Base-by-base conservation (phyloP, 805 yeast genomes). In the Yamadazyma endophytica region DNA sequence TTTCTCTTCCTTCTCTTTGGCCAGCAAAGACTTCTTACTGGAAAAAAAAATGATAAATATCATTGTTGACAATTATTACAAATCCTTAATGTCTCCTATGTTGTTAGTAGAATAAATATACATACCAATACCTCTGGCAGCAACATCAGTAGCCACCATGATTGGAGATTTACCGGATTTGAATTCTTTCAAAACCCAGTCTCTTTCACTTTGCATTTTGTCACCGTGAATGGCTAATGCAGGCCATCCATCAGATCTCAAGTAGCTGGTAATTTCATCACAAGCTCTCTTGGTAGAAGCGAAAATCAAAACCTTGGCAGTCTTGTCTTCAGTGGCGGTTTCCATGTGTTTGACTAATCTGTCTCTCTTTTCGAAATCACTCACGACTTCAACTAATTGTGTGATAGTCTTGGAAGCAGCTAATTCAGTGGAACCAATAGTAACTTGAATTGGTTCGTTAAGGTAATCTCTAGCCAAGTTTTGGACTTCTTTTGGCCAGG, bases 41-140 rank as follows among this genome's bases (percentile, higher is more conserved):
- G n/a, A n/a, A n/a, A n/a, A n/a, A n/a, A n/a, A n/a, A n/a, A n/a
- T n/a, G n/a, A n/a, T n/a, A n/a, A n/a, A n/a, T n/a, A n/a, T n/a
- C n/a, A n/a, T n/a, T n/a, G n/a, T n/a, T n/a, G n/a, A n/a, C n/a
- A n/a, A n/a, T n/a, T n/a, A n/a, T n/a, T n/a, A n/a, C n/a, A n/a
- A n/a, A n/a, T n/a, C n/a, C n/a, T n/a, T n/a, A n/a, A n/a, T n/a
- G n/a, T n/a, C n/a, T n/a, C n/a, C n/a, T n/a, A n/a, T n/a, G n/a
- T n/a, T n/a, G 30, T 34, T 28, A 25, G 29, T 29, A 30, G 28
- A 33, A 11, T 23, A 21, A 29, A 24, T 22, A 57, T 61, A 85
- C 96, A 67, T 86, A 87, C 96, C 97, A 71, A 92, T 88, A 79
- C 98, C 98, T 77, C 98, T 85, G 47, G 98, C 96, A 43, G 98